Conservation (phyloP, 768 basidiomycete genomes). For the Termitomyces heimii region DNA sequence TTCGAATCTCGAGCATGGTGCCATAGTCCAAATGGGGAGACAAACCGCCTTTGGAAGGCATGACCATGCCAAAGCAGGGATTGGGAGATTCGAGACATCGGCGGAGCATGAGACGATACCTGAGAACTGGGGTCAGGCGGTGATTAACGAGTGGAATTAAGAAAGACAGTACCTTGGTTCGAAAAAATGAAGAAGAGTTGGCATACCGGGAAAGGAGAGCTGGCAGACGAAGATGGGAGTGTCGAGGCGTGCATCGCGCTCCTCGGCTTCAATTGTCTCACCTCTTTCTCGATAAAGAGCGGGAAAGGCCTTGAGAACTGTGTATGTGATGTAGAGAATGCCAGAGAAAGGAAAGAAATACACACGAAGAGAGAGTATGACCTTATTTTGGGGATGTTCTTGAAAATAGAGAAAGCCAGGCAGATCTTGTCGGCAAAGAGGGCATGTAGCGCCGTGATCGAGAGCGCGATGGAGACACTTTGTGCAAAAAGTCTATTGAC, state of each 20-base stretch:
- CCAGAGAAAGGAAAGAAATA: constrained; percentile 8
- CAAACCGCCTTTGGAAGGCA: constrained; percentile 45
- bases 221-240: constrained; percentile 91
- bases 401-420: constrained; percentile 77
- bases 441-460: constrained; percentile 80
- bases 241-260: constrained; percentile 71
- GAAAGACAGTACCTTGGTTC: constrained; percentile 61
- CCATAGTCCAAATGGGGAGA: constrained; percentile 65
- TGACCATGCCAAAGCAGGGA: constrained; percentile 92
- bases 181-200: constrained; percentile 86
- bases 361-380: constrained; percentile 65
- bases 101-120: constrained; percentile 94
- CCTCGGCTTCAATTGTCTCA: constrained; percentile 63
- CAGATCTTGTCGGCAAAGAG: constrained; percentile 76
- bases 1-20: constrained; percentile 87
- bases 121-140: constrained; percentile 14
- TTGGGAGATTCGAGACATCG: constrained; percentile 76
- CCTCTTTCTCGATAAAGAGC: constrained; percentile 55
- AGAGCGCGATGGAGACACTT: constrained; percentile 86
- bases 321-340: background rate
- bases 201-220: constrained; percentile 87
- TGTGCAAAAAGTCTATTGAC: constrained; percentile 76
- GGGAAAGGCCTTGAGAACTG: constrained; percentile 70
- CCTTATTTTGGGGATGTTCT: constrained; percentile 71
- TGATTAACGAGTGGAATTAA: background rate